phyloP scores from a whole-genome alignment of 2,329 filamentous ascomycete genomes.

The Cladosporium colombiae region DNA sequence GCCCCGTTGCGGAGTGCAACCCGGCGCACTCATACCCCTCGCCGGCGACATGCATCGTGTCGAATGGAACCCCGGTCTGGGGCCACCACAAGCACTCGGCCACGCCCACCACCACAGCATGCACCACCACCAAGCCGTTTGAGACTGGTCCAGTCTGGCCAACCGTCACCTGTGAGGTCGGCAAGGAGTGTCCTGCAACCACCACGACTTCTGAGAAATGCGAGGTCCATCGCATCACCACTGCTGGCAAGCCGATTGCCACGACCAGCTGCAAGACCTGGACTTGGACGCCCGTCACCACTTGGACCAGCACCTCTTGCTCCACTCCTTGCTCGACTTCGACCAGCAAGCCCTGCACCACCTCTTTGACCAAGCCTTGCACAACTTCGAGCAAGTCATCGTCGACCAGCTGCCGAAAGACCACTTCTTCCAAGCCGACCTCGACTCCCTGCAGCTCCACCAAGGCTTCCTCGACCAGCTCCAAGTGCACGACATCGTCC shows the following conservation, averaged over 20 bases:
- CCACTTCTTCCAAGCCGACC: conserved; percentile 6
- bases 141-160: conserved; percentile 9
- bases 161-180: background rate
- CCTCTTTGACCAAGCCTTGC: background rate
- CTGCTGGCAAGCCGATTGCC: conserved; percentile 1
- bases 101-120: background rate
- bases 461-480: conserved; percentile 6
- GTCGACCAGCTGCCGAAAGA: conserved; percentile 1
- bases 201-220: conserved; percentile 15
- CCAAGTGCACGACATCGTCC: background rate
- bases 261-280: conserved; percentile 19
- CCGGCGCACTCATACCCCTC: background rate
- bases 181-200: background rate
- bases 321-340: conserved; percentile 1
- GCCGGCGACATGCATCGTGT: background rate
- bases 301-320: conserved; percentile 8
- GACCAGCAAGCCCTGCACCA: conserved; percentile 5
- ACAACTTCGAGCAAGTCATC: conserved; percentile 8
- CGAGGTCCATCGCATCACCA: background rate
- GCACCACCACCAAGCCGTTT: background rate
- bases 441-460: conserved; percentile 7
- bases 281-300: conserved; percentile 9
- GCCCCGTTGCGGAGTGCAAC: background rate
- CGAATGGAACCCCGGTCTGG: background rate
- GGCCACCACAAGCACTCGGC: background rate